Percentiles rank a stretch among this genome's conserved stretches.
Conservation (phyloP, 371 early-diverging fungal species). For the Lichtheimia hyalospora region DNA sequence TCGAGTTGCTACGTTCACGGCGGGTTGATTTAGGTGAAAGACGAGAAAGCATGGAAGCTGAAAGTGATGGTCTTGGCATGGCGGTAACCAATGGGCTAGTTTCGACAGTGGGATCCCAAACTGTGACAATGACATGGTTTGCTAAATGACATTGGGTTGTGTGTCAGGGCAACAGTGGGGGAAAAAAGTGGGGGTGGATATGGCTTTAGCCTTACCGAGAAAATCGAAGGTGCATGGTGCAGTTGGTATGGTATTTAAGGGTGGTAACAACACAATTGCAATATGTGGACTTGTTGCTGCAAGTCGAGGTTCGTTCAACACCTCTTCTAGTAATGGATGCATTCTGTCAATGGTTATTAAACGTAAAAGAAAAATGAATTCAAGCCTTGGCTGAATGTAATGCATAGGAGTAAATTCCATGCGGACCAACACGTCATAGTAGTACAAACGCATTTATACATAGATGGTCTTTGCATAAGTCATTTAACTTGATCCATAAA, state of each 20-base stretch:
- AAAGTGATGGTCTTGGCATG: constrained; percentile 8
- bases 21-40: not conserved
- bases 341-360: not conserved
- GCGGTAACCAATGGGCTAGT: not conserved
- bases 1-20: not conserved
- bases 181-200: not conserved
- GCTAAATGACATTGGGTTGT: constrained; percentile 12
- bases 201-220: constrained; percentile 17
- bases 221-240: constrained; percentile 18
- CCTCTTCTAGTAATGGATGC: constrained; percentile 16
- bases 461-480: no score
- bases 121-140: constrained; percentile 24
- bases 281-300: not conserved
- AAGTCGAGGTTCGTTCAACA: constrained; percentile 19
- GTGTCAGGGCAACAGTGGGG: not conserved
- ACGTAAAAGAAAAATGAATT: constrained; percentile 4
- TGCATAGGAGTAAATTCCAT: no score
- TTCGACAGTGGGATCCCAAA: not conserved
- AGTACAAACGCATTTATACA: no score
- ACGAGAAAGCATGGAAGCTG: constrained; percentile 4
- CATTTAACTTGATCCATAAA: no score
- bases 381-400: not conserved
- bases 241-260: constrained; percentile 10
- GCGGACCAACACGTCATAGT: no score
- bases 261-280: constrained; percentile 30